Evolutionary conservation across 768 basidiomycete species (phyloP).

Genomic region (Stropharia rugosoannulata): DNA sequence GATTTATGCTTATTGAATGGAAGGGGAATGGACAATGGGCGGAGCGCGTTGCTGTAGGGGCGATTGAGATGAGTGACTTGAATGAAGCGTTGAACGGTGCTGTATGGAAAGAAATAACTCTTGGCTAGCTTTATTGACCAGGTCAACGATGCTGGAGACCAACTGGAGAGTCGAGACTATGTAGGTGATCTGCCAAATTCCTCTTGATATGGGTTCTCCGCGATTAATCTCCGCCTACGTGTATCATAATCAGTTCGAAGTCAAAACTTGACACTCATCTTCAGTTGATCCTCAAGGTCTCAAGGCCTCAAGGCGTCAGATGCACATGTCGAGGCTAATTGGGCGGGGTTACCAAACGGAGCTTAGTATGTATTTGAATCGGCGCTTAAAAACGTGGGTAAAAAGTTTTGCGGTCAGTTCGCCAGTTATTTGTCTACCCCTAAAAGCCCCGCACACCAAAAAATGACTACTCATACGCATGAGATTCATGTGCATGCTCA

Average conservation of each 20-base stretch:
- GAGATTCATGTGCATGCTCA: not conserved
- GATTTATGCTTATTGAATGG: slow-evolving; percentile 2
- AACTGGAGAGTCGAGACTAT: no score
- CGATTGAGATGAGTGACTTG: not conserved
- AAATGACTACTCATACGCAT: not conserved
- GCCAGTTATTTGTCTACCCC: not conserved
- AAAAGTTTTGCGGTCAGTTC: not conserved
- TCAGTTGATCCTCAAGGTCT: no score
- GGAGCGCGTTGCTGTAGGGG: not conserved
- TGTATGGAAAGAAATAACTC: slow-evolving; percentile 5
- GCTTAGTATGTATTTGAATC: no score
- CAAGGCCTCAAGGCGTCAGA: no score
- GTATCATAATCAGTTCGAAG: no score
- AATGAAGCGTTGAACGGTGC: not conserved
- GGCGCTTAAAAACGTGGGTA: no score
- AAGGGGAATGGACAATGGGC: slow-evolving; percentile 2
- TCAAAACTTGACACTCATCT: no score
- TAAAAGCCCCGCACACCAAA: not conserved
- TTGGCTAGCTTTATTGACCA: not conserved
- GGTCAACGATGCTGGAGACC: not conserved
- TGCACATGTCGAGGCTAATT: no score
- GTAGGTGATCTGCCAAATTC: no score
- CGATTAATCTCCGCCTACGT: no score
- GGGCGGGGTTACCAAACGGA: no score
- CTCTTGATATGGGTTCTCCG: no score